These are phyloP conservation scores for Scedosporium apiospermum DNA, from an alignment of 2,329 filamentous ascomycete genomes.

Conservation along the genomic window DNA sequence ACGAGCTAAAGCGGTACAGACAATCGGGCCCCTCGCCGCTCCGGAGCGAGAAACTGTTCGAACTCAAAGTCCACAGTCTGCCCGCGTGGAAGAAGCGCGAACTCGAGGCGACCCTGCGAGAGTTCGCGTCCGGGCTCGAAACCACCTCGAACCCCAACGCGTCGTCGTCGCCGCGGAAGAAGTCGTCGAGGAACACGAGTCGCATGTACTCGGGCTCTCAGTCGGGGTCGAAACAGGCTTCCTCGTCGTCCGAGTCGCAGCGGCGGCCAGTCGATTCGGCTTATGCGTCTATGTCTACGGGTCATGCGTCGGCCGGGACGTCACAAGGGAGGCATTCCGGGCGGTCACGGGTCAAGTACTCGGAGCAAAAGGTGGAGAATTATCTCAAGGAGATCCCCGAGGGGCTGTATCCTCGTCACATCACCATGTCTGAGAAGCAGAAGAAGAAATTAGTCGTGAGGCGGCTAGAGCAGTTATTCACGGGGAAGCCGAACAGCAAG, in stretches of 20 bases:
- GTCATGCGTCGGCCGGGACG: slow-evolving; percentile 32
- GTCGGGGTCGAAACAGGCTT: slow-evolving; percentile 40
- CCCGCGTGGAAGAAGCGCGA: slow-evolving; percentile 65
- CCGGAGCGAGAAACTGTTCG: slow-evolving; percentile 69
- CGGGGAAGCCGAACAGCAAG: slow-evolving; percentile 44
- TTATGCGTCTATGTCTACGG: slow-evolving; percentile 57
- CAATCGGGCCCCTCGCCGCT: slow-evolving; percentile 56
- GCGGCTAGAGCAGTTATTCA: slow-evolving; percentile 72
- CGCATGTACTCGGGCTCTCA: slow-evolving; percentile 31
- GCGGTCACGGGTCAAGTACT: slow-evolving; percentile 27
- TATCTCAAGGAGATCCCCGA: slow-evolving; percentile 66
- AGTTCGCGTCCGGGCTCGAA: slow-evolving; percentile 58
- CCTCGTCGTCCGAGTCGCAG: slow-evolving; percentile 43
- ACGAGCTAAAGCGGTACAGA: slow-evolving; percentile 62
- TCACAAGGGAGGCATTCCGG: slow-evolving; percentile 25
- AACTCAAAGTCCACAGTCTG: slow-evolving; percentile 69
- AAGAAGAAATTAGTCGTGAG: slow-evolving; percentile 71
- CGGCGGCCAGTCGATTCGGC: slow-evolving; percentile 50
- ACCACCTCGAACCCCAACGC: slow-evolving; percentile 27
- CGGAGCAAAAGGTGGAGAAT: slow-evolving; percentile 54
- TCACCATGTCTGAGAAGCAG: slow-evolving; percentile 58
- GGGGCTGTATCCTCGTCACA: slow-evolving; percentile 53
- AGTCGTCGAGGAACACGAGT: slow-evolving; percentile 25
- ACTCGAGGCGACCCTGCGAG: slow-evolving; percentile 61
- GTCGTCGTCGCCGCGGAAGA: slow-evolving; percentile 30